phyloP scores from a whole-genome alignment of 2,329 filamentous ascomycete genomes.

The Xylariomycetidae sp. region DNA sequence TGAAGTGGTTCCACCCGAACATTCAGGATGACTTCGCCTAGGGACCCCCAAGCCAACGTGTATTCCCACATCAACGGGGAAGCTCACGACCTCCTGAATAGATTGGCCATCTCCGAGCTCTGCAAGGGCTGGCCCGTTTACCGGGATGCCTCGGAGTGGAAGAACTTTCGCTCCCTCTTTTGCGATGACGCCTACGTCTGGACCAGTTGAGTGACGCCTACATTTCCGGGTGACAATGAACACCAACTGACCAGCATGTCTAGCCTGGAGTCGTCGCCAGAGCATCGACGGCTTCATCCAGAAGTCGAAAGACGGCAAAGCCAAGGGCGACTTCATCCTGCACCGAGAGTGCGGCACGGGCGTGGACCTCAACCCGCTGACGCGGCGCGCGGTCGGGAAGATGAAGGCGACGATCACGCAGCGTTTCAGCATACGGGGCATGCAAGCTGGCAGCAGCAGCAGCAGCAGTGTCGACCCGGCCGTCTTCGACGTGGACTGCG shows the following conservation, averaged over 20 bases:
- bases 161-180: slow-evolving; percentile 44
- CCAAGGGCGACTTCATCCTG: slow-evolving; percentile 49
- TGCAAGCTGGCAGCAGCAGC: too few relatives aligned
- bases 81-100: slow-evolving; percentile 33
- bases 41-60: slow-evolving; percentile 21
- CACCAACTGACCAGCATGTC: neutral
- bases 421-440: slow-evolving; percentile 30
- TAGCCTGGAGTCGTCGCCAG: slow-evolving; percentile 41
- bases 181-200: slow-evolving; percentile 40
- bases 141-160: slow-evolving; percentile 47
- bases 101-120: slow-evolving; percentile 42
- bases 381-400: slow-evolving; percentile 41
- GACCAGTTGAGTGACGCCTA: slow-evolving; percentile 42
- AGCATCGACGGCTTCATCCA: slow-evolving; percentile 41
- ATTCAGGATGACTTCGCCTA: slow-evolving; percentile 23
- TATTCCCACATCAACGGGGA: slow-evolving; percentile 42
- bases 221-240: too few relatives aligned
- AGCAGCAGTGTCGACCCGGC: slow-evolving; percentile 26
- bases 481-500: slow-evolving; percentile 44
- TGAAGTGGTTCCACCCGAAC: neutral
- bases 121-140: slow-evolving; percentile 50
- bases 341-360: slow-evolving; percentile 46
- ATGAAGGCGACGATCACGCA: slow-evolving; percentile 51
- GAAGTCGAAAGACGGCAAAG: slow-evolving; percentile 44
- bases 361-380: slow-evolving; percentile 34